Conservation (phyloP, 495 filamentous ascomycete species). For the Geopyxis carbonaria region DNA sequence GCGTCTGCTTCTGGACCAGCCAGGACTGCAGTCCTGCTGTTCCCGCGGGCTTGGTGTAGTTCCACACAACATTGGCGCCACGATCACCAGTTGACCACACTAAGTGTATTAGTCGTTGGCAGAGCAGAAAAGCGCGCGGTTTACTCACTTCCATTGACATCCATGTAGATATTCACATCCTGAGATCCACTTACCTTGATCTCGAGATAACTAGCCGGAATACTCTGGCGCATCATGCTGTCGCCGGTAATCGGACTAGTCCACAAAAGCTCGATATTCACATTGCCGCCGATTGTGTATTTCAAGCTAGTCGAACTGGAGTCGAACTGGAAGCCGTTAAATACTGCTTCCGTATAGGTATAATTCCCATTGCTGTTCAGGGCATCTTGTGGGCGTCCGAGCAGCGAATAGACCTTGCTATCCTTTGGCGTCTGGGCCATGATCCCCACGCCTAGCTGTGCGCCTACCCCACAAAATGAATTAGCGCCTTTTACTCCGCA, state of each 20-base stretch:
- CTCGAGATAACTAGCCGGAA: conserved; percentile 74
- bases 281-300: conserved; percentile 47
- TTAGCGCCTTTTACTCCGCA: not conserved
- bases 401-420: conserved; percentile 61
- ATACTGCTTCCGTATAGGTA: conserved; percentile 50
- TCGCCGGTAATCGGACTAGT: conserved; percentile 85
- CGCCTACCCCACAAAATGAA: not conserved
- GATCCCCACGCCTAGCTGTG: conserved; percentile 53
- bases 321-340: conserved; percentile 69
- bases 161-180: conserved; percentile 67
- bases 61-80: conserved; percentile 1
- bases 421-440: conserved; percentile 58
- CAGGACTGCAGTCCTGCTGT: conserved; percentile 32
- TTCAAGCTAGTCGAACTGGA: conserved; percentile 86
- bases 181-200: conserved; percentile 54
- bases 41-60: conserved; percentile 5
- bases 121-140: conserved; percentile 34
- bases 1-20: conserved; percentile 43
- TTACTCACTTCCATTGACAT: conserved; percentile 80
- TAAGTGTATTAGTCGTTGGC: conserved; percentile 4
- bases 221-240: conserved; percentile 75
- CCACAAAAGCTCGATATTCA: conserved; percentile 63
- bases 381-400: conserved; percentile 76
- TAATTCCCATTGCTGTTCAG: conserved; percentile 38
- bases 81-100: too few species aligned